Evolutionary conservation across 208 protist genomes (phyloP).

Genomic region (Wallacemonas rigidus): DNA sequence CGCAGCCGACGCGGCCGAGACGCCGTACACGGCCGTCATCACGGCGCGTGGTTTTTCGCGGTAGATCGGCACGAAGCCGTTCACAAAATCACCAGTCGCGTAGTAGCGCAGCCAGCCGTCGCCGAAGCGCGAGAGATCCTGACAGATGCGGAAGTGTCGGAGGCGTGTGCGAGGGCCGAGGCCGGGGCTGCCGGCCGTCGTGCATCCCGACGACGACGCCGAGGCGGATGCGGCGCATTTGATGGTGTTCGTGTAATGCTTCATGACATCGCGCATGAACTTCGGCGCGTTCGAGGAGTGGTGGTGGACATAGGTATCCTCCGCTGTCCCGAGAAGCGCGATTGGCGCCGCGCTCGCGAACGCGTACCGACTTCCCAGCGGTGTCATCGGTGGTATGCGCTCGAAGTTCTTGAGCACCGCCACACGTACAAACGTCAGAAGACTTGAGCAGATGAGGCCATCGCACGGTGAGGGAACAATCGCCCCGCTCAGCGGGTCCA

Average conservation of each 20-base stretch:
- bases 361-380: conserved; percentile 30
- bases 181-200: not conserved
- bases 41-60: conserved; percentile 28
- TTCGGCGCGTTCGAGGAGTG: conserved; percentile 35
- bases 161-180: conserved; percentile 17
- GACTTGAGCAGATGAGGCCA: conserved; percentile 13
- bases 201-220: no score
- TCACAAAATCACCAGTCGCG: conserved; percentile 7
- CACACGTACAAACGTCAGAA: conserved; percentile 44
- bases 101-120: conserved; percentile 22
- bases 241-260: conserved; percentile 2
- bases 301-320: conserved; percentile 34
- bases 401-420: conserved; percentile 68
- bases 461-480: conserved; percentile 58
- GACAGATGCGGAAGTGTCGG: conserved; percentile 35
- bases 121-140: conserved; percentile 52
- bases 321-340: conserved; percentile 25
- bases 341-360: conserved; percentile 33
- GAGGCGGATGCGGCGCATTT: no score
- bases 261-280: conserved; percentile 34
- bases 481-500: conserved; percentile 64
- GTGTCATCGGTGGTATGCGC: conserved; percentile 51
- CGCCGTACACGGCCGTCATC: conserved; percentile 15
- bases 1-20: not conserved
- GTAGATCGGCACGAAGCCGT: conserved; percentile 41